Base-by-base conservation (phyloP, 371 early-diverging fungal species). In the Circinella umbellata region DNA sequence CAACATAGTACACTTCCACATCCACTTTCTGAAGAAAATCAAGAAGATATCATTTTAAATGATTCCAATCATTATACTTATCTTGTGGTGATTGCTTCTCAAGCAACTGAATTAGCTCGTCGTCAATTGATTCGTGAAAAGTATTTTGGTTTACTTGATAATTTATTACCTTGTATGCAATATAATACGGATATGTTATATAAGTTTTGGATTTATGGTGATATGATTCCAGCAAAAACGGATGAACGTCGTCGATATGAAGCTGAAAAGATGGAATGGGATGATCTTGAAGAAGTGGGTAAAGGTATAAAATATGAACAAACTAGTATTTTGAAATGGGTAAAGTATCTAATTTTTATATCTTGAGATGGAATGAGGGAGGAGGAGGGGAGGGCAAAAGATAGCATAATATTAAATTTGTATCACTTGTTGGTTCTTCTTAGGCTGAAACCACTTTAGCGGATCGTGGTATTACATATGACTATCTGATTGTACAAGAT, bases 251-350 rank as follows among this genome's bases (percentile, higher is more conserved):
- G 86, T 35, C 68, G 70, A 4, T 83, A 82, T 39, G 81, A 86
- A 67, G 80, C 79, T 4, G 88, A 88, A 64, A 81, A 82, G 47
- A 88, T 86, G 83, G 88, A 88, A 72, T 86, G 78, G 73, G 71
- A 80, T 54, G 88, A 88, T 69, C 60, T 76, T 17, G 74, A 69
- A 47, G 73, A 72, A 55, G 61, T 74, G 65, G 64, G 72, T 17
- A 46, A 15, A 17, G 66, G 64, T 11, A 39, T 67, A 47, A 36
- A 38, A 15, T 70, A 83, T 75, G 74, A 80, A 67, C 63, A 83
- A 76, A 54, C 34, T 17, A 69, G 71, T 66, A 55, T 81, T 54
- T 20, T 74, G 47, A 36, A 73, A 63, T 75, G 83, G 81, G 78
- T 82, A 77, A 73, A 67, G 49, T 49, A 9, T 49, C 14, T 9